phyloP scores from a whole-genome alignment of 2,329 filamentous ascomycete species.

The Nannizziopsis arthrosporioides region DNA sequence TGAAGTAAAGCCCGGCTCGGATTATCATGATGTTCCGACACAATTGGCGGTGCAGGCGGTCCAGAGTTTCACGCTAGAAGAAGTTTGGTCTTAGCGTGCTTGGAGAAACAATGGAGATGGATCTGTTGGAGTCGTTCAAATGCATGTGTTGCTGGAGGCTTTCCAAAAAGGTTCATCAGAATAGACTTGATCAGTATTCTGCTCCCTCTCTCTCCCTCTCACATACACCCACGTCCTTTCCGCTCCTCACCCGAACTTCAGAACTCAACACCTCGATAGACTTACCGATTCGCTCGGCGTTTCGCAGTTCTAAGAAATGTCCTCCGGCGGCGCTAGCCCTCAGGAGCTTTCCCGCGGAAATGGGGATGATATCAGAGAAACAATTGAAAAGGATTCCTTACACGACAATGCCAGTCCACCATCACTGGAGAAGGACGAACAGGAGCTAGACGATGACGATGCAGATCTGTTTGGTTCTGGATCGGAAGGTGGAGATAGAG shows the following conservation, averaged over 20 bases:
- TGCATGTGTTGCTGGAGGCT: too few relatives aligned
- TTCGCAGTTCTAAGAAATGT: slow-evolving; percentile 3
- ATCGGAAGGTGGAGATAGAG: slow-evolving; percentile 29
- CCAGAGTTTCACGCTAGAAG: not conserved
- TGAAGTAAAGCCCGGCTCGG: slow-evolving; percentile 9
- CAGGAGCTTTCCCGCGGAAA: slow-evolving; percentile 2
- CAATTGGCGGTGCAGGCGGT: too few relatives aligned
- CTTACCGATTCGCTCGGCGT: too few relatives aligned
- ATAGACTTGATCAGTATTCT: too few relatives aligned
- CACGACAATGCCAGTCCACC: slow-evolving; percentile 19
- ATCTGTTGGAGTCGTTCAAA: too few relatives aligned
- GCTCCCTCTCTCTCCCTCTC: too few relatives aligned
- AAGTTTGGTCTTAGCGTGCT: not conserved
- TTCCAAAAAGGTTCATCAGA: too few relatives aligned
- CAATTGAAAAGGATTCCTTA: slow-evolving; percentile 11
- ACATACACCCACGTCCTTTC: too few relatives aligned
- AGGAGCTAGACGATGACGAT: slow-evolving; percentile 22
- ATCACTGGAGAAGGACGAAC: slow-evolving; percentile 11
- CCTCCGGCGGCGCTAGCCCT: slow-evolving; percentile 10
- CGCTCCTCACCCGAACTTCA: too few relatives aligned
- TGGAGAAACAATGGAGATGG: too few relatives aligned
- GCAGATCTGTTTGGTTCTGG: slow-evolving; percentile 39
- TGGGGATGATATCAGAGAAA: slow-evolving; percentile 9
- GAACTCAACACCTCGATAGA: too few relatives aligned
- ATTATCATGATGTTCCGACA: slow-evolving; percentile 2